Conservation (phyloP, 768 basidiomycete genomes). For the Tylopilus rubrobrunneus region DNA sequence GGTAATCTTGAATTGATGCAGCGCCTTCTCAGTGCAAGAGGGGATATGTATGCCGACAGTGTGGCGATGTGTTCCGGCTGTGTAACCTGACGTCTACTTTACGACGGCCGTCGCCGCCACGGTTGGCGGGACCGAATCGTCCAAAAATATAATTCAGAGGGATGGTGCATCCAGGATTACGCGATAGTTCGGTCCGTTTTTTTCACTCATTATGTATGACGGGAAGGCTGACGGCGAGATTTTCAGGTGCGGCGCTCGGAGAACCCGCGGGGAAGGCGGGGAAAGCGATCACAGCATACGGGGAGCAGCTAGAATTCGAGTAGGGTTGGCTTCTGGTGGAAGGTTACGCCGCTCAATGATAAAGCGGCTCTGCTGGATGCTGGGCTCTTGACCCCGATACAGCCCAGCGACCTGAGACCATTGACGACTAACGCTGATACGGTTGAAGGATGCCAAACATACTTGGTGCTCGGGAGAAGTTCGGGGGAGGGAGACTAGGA, state of each 20-base stretch:
- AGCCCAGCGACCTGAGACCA: background rate
- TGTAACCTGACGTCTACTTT: background rate
- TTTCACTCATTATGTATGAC: background rate
- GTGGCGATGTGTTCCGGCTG: background rate
- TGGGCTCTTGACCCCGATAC: background rate
- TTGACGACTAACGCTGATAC: too few species aligned
- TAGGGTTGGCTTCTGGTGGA: too few species aligned
- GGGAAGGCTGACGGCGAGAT: too few species aligned
- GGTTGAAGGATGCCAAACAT: too few species aligned
- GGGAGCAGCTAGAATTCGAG: background rate
- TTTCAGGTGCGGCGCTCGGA: background rate
- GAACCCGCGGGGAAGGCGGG: background rate
- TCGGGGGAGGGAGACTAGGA: background rate
- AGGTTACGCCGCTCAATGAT: background rate
- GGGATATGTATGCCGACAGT: background rate
- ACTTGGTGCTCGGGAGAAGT: background rate
- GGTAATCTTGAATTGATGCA: background rate
- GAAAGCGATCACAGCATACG: background rate
- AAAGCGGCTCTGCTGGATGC: background rate
- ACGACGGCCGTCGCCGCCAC: background rate
- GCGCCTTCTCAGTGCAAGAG: background rate
- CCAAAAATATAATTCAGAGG: too few species aligned
- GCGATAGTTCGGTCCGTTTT: background rate
- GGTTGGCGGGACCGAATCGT: background rate
- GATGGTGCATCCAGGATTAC: background rate